Conservation (phyloP, 805 yeast species). For the Lipomyces mesembrius region DNA sequence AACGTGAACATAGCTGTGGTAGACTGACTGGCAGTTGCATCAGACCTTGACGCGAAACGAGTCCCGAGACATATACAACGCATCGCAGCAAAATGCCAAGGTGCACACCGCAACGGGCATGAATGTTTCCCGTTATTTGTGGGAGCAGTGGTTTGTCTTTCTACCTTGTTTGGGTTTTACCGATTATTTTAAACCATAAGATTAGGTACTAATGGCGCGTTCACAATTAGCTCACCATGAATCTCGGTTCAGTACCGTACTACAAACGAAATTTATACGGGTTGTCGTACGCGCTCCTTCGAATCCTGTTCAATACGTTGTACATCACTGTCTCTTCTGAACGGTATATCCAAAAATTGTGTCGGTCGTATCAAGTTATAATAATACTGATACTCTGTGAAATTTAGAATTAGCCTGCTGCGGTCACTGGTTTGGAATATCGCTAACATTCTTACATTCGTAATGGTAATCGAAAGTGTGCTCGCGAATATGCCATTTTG, state of each 20-base stretch:
- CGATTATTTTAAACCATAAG: not conserved
- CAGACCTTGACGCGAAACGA: constrained; percentile 18
- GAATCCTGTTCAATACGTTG: constrained; percentile 20
- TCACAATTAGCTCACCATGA: constrained; percentile 20
- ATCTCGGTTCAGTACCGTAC: constrained; percentile 16
- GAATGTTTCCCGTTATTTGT: constrained; percentile 31
- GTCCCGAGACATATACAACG: constrained; percentile 14
- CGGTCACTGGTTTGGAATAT: constrained; percentile 32
- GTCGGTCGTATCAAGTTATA: not conserved
- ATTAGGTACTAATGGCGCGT: not conserved
- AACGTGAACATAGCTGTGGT: not conserved
- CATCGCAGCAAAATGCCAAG: constrained; percentile 25
- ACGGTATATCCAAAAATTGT: not conserved
- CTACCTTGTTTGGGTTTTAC: not conserved
- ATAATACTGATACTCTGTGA: not conserved
- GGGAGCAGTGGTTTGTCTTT: constrained; percentile 26
- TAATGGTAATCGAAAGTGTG: constrained; percentile 30
- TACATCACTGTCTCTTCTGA: constrained; percentile 28
- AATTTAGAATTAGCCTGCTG: constrained; percentile 18
- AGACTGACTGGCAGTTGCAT: not conserved
- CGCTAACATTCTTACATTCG: constrained; percentile 23
- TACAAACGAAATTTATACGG: constrained; percentile 27
- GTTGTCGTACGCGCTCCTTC: constrained; percentile 18
- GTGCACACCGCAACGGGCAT: constrained; percentile 28
- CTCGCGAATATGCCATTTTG: constrained; percentile 10